A percentile compares a stretch with the other conserved stretches of the same genome.
Conservation (phyloP, 2,329 filamentous ascomycete species). For the Fusarium stilboides region DNA sequence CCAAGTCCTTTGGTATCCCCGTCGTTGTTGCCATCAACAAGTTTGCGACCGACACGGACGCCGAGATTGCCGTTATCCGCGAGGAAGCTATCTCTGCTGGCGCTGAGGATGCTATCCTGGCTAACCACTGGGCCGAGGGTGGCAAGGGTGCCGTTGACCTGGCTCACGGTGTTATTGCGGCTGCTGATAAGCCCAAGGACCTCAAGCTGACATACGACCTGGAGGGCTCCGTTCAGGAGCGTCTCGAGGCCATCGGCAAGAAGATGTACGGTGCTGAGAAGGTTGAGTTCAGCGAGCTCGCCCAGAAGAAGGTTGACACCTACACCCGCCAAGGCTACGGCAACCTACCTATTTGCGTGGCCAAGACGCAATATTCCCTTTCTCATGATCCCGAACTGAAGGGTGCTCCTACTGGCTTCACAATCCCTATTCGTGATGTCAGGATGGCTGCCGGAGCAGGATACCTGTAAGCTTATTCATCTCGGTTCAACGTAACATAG, state of each 20-base stretch:
- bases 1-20: conserved; percentile 88
- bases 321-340: conserved; percentile 94
- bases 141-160: conserved; percentile 91
- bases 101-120: conserved; percentile 91
- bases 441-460: conserved; percentile 94
- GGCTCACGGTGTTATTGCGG: conserved; percentile 87
- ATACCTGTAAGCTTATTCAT: conserved; percentile 76
- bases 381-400: conserved; percentile 94
- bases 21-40: conserved; percentile 98
- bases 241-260: conserved; percentile 91
- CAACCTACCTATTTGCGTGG: conserved; percentile 94
- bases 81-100: conserved; percentile 94
- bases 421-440: conserved; percentile 93
- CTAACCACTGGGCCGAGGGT: conserved; percentile 97
- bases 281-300: conserved; percentile 94
- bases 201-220: conserved; percentile 90
- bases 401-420: conserved; percentile 95
- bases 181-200: conserved; percentile 86
- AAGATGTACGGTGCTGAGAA: conserved; percentile 94
- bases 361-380: conserved; percentile 98
- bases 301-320: conserved; percentile 95
- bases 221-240: conserved; percentile 84
- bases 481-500: conserved; percentile 30
- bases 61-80: conserved; percentile 89
- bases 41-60: conserved; percentile 93